Evolutionary conservation across 2,329 filamentous ascomycete species (phyloP).

Genomic region (Phialophora macrospora): DNA sequence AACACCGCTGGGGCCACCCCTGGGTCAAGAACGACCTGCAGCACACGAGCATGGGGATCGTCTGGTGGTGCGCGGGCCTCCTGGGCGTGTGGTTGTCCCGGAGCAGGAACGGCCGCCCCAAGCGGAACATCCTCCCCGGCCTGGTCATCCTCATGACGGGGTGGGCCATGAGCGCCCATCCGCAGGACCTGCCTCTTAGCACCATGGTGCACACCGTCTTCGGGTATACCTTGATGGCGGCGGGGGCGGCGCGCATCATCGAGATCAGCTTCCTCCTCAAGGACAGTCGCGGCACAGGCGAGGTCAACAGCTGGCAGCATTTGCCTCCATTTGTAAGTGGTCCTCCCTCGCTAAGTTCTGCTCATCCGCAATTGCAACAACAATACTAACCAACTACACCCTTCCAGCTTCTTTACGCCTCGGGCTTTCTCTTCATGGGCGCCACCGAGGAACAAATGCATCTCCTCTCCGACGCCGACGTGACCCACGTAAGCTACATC

Average conservation of each 20-base stretch:
- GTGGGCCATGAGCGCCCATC: constrained; percentile 92
- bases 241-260: constrained; percentile 80
- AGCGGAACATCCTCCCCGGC: constrained; percentile 89
- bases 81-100: constrained; percentile 90
- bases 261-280: constrained; percentile 87
- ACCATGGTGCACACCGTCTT: constrained; percentile 88
- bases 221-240: constrained; percentile 93
- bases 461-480: constrained; percentile 71
- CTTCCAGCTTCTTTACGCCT: constrained; percentile 78
- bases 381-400: constrained; percentile 39
- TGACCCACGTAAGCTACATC: constrained; percentile 90
- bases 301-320: constrained; percentile 75
- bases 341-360: constrained; percentile 28
- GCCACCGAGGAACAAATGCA: constrained; percentile 96
- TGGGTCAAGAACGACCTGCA: constrained; percentile 97
- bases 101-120: constrained; percentile 79
- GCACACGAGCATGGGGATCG: constrained; percentile 98
- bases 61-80: constrained; percentile 96
- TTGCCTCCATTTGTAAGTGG: constrained; percentile 70
- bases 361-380: constrained; percentile 3
- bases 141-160: constrained; percentile 91
- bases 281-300: constrained; percentile 71
- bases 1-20: constrained; percentile 86
- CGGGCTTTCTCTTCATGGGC: constrained; percentile 96
- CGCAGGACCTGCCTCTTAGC: constrained; percentile 81